Percentiles rank a stretch among this genome's conserved stretches.
Evolutionary conservation across 148 eudicot species (phyloP).

Genomic region (Tetragonia tetragonoides): DNA sequence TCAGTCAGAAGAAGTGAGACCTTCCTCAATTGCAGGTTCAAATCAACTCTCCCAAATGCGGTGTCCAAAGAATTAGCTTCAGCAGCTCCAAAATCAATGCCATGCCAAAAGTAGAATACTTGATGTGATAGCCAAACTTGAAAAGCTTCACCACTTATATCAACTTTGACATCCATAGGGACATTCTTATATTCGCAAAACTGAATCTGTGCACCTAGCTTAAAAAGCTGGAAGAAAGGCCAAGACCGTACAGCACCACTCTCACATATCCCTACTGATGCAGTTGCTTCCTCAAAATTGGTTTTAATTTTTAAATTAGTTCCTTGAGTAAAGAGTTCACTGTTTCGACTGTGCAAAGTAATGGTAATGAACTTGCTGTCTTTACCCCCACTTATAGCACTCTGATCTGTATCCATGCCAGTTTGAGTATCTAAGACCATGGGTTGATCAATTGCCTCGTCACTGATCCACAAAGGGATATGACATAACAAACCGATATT

Average conservation of each 20-base stretch:
- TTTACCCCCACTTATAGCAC: constrained; percentile 30
- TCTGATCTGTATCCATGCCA: constrained; percentile 22
- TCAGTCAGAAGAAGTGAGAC: constrained; percentile 72
- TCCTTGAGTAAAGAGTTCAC: constrained; percentile 42
- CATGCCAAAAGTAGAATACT: constrained; percentile 54
- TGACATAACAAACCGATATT: constrained; percentile 46
- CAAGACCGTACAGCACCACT: constrained; percentile 40
- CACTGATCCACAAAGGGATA: constrained; percentile 55
- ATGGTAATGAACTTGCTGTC: constrained; percentile 46
- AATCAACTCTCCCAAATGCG: constrained; percentile 33
- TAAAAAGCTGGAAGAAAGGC: constrained; percentile 73
- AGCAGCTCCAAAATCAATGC: constrained; percentile 43
- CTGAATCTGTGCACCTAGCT: constrained; percentile 47
- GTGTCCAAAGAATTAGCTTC: constrained; percentile 36
- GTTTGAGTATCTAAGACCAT: constrained; percentile 29
- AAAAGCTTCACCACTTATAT: constrained; percentile 50
- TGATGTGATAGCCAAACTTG: constrained; percentile 82
- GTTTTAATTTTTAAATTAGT: constrained; percentile 34
- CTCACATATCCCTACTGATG: constrained; percentile 43
- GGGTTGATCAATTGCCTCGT: constrained; percentile 31
- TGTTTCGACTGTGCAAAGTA: constrained; percentile 47
- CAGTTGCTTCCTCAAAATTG: constrained; percentile 49
- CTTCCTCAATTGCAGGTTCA: constrained; percentile 54
- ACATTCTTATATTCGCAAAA: constrained; percentile 31
- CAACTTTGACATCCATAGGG: constrained; percentile 26